Conservation (phyloP, 495 filamentous ascomycete species). For the Clohesyomyces aquaticus region DNA sequence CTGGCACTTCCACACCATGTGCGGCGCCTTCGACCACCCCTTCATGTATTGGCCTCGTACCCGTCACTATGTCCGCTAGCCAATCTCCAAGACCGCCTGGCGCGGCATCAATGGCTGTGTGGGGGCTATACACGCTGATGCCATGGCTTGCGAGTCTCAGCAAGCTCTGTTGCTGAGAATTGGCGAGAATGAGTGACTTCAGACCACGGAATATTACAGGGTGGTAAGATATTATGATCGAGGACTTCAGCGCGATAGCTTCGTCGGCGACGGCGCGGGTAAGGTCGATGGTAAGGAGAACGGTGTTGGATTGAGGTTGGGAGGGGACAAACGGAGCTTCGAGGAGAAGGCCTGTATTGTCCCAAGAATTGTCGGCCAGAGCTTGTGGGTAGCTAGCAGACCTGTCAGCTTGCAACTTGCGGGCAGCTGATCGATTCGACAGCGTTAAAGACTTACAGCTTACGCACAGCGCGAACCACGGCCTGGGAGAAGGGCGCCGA, state of each 20-base stretch:
- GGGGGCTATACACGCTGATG: conserved; percentile 89
- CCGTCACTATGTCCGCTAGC: conserved; percentile 85
- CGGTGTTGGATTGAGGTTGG: conserved; percentile 66
- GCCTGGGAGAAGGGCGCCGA: conserved; percentile 73
- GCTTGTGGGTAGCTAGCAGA: conserved; percentile 83
- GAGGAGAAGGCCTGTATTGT: conserved; percentile 88
- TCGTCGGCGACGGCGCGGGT: conserved; percentile 89
- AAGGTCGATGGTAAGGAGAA: conserved; percentile 89
- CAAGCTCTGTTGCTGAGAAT: conserved; percentile 84
- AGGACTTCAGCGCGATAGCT: conserved; percentile 75
- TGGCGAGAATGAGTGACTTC: conserved; percentile 80
- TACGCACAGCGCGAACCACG: conserved; percentile 79
- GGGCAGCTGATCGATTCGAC: neutral
- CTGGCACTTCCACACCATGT: conserved; percentile 7
- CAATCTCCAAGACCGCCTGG: conserved; percentile 89
- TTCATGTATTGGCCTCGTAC: conserved; percentile 40
- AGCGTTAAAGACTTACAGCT: conserved; percentile 83
- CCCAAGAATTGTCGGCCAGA: conserved; percentile 86
- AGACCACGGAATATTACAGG: conserved; percentile 93
- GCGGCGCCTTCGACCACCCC: neutral
- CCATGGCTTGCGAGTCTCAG: conserved; percentile 83
- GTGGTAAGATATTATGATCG: conserved; percentile 87
- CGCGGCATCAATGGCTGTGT: conserved; percentile 91
- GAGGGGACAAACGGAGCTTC: conserved; percentile 70
- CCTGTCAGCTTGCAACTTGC: too few relatives aligned